Percentiles rank a stretch among this genome's conserved stretches.
phyloP scores from a whole-genome alignment of 345 rosid genomes.

The Euphorbia pulcherrima region DNA sequence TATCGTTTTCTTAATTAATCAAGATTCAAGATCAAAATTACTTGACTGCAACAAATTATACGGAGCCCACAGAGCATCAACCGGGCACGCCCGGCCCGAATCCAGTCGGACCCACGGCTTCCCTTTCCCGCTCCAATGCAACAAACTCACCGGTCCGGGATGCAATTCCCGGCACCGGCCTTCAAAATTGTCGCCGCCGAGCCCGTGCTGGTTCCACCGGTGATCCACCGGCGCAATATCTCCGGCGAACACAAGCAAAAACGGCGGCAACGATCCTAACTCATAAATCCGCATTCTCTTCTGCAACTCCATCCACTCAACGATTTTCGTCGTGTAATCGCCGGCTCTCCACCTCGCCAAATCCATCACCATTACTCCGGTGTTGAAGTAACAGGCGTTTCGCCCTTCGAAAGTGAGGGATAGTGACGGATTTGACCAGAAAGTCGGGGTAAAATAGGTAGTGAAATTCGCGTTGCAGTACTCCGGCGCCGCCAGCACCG shows the following conservation, averaged over 20 bases:
- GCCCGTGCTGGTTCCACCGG: conserved; percentile 43
- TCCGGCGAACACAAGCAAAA: conserved; percentile 39
- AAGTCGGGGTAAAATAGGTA: conserved; percentile 35
- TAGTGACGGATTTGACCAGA: conserved; percentile 38
- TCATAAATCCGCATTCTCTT: conserved; percentile 43
- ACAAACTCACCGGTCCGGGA: conserved; percentile 40
- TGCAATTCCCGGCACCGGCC: conserved; percentile 38
- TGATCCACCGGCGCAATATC: conserved; percentile 39
- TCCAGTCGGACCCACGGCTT: conserved; percentile 40
- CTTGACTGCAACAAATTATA: conserved; percentile 31
- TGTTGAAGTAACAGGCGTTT: conserved; percentile 40
- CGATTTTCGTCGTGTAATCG: conserved; percentile 32
- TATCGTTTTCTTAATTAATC: background rate
- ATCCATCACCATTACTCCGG: conserved; percentile 42
- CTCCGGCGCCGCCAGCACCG: conserved; percentile 40
- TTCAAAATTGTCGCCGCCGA: conserved; percentile 38
- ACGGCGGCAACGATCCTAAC: conserved; percentile 41
- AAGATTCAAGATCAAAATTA: conserved; percentile 24
- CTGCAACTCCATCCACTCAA: conserved; percentile 47
- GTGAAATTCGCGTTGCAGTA: conserved; percentile 42
- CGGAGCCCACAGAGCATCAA: conserved; percentile 42
- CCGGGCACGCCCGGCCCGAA: conserved; percentile 28
- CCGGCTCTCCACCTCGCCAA: conserved; percentile 35
- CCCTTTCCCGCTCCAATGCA: conserved; percentile 49
- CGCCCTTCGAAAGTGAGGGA: conserved; percentile 31